A percentile compares a stretch with the other conserved stretches of the same genome.
Conservation (phyloP, 2,329 filamentous ascomycete species). For the Aschersonia sp. region DNA sequence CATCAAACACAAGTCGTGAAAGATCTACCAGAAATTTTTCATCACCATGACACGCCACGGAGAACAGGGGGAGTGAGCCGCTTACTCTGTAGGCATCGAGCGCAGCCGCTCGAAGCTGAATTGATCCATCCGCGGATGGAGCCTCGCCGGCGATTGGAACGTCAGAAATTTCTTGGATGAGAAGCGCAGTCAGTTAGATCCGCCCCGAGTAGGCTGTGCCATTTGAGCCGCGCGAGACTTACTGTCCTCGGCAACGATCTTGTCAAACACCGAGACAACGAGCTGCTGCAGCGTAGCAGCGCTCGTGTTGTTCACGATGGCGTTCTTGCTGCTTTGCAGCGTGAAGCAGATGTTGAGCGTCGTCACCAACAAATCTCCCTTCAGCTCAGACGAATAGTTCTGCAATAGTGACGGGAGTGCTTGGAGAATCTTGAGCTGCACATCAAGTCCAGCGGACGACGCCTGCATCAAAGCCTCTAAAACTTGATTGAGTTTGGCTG, state of each 20-base stretch:
- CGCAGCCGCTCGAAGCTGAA: slow-evolving; percentile 60
- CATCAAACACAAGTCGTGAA: slow-evolving; percentile 80
- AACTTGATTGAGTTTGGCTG: slow-evolving; percentile 68
- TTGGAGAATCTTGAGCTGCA: slow-evolving; percentile 92
- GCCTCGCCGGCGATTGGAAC: slow-evolving; percentile 51
- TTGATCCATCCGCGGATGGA: slow-evolving; percentile 45
- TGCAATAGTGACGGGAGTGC: slow-evolving; percentile 79
- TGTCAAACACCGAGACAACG: slow-evolving; percentile 85
- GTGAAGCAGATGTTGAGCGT: slow-evolving; percentile 85
- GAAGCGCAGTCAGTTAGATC: neutral
- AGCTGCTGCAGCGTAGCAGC: slow-evolving; percentile 94
- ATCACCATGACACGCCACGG: neutral
- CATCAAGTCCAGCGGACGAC: slow-evolving; percentile 66
- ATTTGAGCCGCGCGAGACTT: slow-evolving; percentile 15
- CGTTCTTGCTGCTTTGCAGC: slow-evolving; percentile 81
- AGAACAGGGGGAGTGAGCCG: neutral
- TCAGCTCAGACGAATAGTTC: slow-evolving; percentile 73
- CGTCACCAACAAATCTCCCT: slow-evolving; percentile 66
- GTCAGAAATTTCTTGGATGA: slow-evolving; percentile 28
- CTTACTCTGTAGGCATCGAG: slow-evolving; percentile 68
- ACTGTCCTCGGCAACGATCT: slow-evolving; percentile 73
- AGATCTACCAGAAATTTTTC: slow-evolving; percentile 37
- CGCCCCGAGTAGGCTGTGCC: too few relatives aligned
- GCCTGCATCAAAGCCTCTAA: slow-evolving; percentile 80
- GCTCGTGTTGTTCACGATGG: slow-evolving; percentile 88